Evolutionary conservation across 495 filamentous ascomycete genomes (phyloP).

Genomic region (Penicillium egyptiacum): DNA sequence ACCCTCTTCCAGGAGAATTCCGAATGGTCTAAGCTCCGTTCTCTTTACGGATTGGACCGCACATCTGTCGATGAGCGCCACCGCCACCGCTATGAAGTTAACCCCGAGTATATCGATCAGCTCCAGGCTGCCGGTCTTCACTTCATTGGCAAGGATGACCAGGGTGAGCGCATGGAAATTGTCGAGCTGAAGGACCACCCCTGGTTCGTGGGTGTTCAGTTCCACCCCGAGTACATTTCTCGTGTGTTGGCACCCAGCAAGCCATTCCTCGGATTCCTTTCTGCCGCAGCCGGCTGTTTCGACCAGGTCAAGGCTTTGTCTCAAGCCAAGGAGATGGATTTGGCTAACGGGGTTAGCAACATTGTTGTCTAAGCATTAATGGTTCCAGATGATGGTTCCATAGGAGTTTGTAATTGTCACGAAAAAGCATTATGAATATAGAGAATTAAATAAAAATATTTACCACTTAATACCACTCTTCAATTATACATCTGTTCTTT

Average conservation of each 20-base stretch:
- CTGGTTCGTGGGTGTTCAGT: conserved; percentile 89
- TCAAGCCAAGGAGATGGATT: conserved; percentile 16
- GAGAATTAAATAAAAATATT: conserved; percentile 9
- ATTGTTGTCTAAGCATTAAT: conserved; percentile 16
- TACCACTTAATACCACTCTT: background rate
- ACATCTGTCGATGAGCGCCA: conserved; percentile 49
- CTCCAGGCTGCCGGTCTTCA: conserved; percentile 36
- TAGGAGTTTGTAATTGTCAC: conserved; percentile 16
- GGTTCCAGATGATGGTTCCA: conserved; percentile 3
- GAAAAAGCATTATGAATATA: conserved; percentile 16
- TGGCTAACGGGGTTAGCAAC: conserved; percentile 18
- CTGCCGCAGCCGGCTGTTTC: conserved; percentile 66
- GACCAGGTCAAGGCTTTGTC: conserved; percentile 43
- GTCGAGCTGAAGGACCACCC: conserved; percentile 87
- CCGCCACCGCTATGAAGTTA: conserved; percentile 49
- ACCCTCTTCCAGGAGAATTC: conserved; percentile 73
- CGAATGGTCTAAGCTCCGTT: conserved; percentile 78
- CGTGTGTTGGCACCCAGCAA: conserved; percentile 72
- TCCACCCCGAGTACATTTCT: conserved; percentile 80
- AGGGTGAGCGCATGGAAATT: conserved; percentile 84
- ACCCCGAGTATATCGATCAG: conserved; percentile 38
- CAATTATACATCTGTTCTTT: background rate
- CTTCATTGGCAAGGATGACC: conserved; percentile 72
- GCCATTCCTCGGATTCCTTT: conserved; percentile 84
- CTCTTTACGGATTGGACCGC: conserved; percentile 61